Evolutionary conservation across 2,329 filamentous ascomycete genomes (phyloP).

Genomic region (Neonectria magnoliae): DNA sequence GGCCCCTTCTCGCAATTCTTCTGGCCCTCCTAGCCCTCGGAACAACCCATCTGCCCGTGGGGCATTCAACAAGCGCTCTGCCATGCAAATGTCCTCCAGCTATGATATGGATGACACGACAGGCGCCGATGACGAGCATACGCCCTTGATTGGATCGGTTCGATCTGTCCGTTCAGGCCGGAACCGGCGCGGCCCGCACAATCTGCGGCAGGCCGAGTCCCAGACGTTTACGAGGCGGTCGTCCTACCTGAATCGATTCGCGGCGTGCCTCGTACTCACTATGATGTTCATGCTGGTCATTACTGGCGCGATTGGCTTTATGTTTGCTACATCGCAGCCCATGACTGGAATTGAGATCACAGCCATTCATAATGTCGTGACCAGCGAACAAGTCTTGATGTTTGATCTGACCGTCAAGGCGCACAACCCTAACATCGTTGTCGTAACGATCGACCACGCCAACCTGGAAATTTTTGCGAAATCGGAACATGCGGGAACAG

Average conservation of each 20-base stretch:
- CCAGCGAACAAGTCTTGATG: conserved; percentile 95
- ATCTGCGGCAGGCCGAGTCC: conserved; percentile 77
- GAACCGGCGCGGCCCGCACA: conserved; percentile 64
- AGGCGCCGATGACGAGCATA: conserved; percentile 86
- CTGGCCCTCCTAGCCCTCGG: conserved; percentile 76
- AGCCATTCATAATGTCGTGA: conserved; percentile 88
- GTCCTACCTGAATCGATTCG: conserved; percentile 76
- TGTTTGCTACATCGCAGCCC: conserved; percentile 91
- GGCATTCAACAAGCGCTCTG: conserved; percentile 58
- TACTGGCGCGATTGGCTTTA: conserved; percentile 86
- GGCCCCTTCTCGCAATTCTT: conserved; percentile 66
- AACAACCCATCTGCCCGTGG: conserved; percentile 54
- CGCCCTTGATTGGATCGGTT: conserved; percentile 75
- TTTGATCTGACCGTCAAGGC: conserved; percentile 89
- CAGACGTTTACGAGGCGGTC: conserved; percentile 72
- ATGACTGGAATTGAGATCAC: conserved; percentile 81
- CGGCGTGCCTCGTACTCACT: conserved; percentile 87
- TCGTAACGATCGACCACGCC: conserved; percentile 84
- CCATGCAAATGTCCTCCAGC: conserved; percentile 67
- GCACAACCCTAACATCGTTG: conserved; percentile 91
- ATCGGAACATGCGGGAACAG: conserved; percentile 84
- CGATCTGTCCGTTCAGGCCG: conserved; percentile 69
- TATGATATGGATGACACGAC: conserved; percentile 86
- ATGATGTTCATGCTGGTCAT: conserved; percentile 84
- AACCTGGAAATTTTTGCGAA: conserved; percentile 96